Base-by-base conservation (phyloP, 805 yeast species). In the Pichia pseudocactophila region DNA sequence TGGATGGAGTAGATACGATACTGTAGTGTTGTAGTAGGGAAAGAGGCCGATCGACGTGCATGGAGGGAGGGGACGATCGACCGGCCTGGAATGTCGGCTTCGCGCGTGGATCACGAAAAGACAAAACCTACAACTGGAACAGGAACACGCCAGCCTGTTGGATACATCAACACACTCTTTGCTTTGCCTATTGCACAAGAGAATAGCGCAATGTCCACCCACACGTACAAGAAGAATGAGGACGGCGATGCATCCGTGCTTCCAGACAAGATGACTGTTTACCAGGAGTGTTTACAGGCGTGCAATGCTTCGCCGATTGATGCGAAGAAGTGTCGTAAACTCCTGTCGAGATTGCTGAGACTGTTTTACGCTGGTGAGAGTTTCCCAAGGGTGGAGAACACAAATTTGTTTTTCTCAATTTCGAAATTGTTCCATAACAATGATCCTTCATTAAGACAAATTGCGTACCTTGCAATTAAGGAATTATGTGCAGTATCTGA, bases 251-350 rank as follows among this genome's bases (percentile, higher is more conserved):
- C 82, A 39, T 79, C 81, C 44, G 68, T 71, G 28, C 63, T 75
- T 53, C 94, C 95, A 43, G 97, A 92, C 66, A 89, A 89, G 66
- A 92, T 92, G 97, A 82, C 96, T 10, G 89, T 92, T 49, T 90
- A 83, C 63, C 98, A 92, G 66, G 96, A 89, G 61, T 89, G 97
- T 70, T 69, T 86, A 57, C 84, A 84, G 52, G 89, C 85, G 47
- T 92, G 92, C 74, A 90, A 89, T 68, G 86, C 89, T 50, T 74
- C 92, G 35, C 95, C 95, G 10, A 82, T 89, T 46, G 81, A 84
- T 55, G 84, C 97, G 22, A 82, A 80, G 54, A 82, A 82, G 64
- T 88, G 96, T 58, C 84, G 98, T 54, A 62, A 70, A 45, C 68
- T 90, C 58, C 73, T 92, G 59, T 82, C 96, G 28, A 80, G 88